These are phyloP conservation scores for Smittium culicis DNA, from an alignment of 371 early-diverging fungal species.

Conservation along the genomic window DNA sequence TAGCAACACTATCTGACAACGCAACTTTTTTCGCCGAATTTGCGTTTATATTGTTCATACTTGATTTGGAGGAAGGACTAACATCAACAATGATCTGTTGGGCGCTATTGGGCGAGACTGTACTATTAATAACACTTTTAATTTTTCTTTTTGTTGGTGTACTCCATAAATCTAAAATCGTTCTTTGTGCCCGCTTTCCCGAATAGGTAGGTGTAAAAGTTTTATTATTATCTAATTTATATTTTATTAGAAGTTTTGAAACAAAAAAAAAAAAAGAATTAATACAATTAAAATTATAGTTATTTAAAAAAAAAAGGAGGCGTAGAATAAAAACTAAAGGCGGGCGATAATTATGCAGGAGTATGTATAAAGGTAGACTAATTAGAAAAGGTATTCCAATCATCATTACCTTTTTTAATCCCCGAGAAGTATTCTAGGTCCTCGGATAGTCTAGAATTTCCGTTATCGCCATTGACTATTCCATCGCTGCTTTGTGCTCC, in stretches of 20 bases:
- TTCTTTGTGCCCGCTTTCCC: neutral
- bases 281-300: neutral
- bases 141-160: neutral
- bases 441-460: neutral
- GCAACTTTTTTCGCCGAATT: no score
- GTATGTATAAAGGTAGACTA: neutral
- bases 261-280: neutral
- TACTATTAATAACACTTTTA: no score
- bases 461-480: neutral
- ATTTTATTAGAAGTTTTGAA: neutral
- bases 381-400: neutral
- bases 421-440: neutral
- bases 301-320: neutral
- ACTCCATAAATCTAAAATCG: neutral
- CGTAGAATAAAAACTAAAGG: no score
- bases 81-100: no score
- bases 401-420: neutral
- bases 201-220: neutral
- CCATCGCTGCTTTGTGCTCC: neutral
- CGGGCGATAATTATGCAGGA: neutral
- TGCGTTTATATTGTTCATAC: no score
- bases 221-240: neutral
- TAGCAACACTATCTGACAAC: no score
- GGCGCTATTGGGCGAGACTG: no score
- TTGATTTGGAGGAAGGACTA: no score